Percentiles rank a stretch among this genome's conserved stretches.
These are phyloP conservation scores for Metroxylon sagu DNA, from an alignment of 176 grass and related monocot species.

Conservation along the genomic window DNA sequence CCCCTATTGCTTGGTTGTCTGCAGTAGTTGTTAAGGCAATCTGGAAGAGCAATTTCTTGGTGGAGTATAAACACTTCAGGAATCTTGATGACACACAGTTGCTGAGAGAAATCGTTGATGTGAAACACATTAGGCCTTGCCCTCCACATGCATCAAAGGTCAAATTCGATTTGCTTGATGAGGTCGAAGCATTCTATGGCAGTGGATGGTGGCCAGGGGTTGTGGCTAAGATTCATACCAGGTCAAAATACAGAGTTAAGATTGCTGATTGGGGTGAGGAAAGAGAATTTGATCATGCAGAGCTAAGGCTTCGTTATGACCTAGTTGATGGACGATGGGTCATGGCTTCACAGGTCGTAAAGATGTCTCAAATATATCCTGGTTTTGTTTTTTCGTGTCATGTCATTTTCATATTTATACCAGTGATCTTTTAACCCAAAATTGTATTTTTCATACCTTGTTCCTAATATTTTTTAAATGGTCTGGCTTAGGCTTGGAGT, in stretches of 20 bases:
- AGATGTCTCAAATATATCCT: slow-evolving; percentile 20
- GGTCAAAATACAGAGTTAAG: slow-evolving; percentile 33
- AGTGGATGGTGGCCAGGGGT: slow-evolving; percentile 52
- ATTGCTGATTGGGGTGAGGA: slow-evolving; percentile 32
- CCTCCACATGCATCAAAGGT: slow-evolving; percentile 20
- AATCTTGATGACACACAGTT: slow-evolving; percentile 7
- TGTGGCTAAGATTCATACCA: slow-evolving; percentile 32
- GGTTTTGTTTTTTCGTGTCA: slow-evolving; percentile 2
- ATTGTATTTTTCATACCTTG: too few species aligned
- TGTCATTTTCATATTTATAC: background rate
- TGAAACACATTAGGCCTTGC: slow-evolving; percentile 51
- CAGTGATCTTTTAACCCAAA: too few species aligned
- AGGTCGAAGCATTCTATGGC: slow-evolving; percentile 50
- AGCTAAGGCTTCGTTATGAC: slow-evolving; percentile 47
- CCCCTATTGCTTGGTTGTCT: slow-evolving; percentile 44
- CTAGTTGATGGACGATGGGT: slow-evolving; percentile 45
- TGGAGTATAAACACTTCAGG: slow-evolving; percentile 33
- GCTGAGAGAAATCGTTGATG: slow-evolving; percentile 39
- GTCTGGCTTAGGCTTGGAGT: too few species aligned
- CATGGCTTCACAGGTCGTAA: slow-evolving; percentile 34
- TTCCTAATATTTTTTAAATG: too few species aligned
- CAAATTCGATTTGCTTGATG: slow-evolving; percentile 40
- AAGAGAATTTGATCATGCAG: slow-evolving; percentile 35
- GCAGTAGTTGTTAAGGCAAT: slow-evolving; percentile 38
- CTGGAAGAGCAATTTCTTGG: slow-evolving; percentile 61